Evolutionary conservation across 148 eudicot genomes (phyloP).

Genomic region (Drosera capensis): DNA sequence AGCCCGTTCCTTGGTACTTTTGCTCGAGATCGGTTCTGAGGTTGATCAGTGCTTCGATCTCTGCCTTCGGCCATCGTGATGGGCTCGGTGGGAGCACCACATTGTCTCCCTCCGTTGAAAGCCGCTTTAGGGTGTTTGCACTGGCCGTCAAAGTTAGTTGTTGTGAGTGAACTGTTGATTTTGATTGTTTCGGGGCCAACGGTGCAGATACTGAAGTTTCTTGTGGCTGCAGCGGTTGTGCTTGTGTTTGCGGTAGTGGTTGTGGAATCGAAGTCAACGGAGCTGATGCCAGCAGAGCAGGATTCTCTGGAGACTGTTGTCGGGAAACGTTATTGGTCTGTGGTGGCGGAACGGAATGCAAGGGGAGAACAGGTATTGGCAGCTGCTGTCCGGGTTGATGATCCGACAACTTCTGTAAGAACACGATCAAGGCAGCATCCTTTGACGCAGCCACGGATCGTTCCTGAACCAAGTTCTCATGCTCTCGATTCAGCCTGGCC

Average conservation of each 20-base stretch:
- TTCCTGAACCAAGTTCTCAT: conserved; percentile 6
- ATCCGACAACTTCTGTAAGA: conserved; percentile 9
- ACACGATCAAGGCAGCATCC: conserved; percentile 8
- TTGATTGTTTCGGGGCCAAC: background rate
- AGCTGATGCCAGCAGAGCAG: background rate
- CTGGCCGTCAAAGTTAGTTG: too few relatives aligned
- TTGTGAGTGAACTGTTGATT: too few relatives aligned
- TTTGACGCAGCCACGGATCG: conserved; percentile 10
- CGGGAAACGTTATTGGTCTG: background rate
- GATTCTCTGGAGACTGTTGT: background rate
- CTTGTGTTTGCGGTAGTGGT: background rate
- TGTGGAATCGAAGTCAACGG: background rate
- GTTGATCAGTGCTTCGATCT: conserved; percentile 4
- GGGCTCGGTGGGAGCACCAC: background rate
- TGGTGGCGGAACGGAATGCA: background rate
- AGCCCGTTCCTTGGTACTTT: conserved; percentile 1
- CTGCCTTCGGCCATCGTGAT: conserved; percentile 4
- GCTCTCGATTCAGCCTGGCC: conserved; percentile 9
- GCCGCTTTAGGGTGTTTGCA: too few relatives aligned
- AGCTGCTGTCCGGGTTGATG: conserved; percentile 2
- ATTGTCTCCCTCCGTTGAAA: too few relatives aligned
- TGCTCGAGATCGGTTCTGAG: background rate
- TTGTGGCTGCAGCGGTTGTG: background rate
- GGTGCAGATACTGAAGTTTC: background rate
- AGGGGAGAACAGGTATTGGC: background rate